Evolutionary conservation across 148 eudicot species (phyloP), one percentile per base, ranked within the genome.

Genomic region (Rheum nobile): DNA sequence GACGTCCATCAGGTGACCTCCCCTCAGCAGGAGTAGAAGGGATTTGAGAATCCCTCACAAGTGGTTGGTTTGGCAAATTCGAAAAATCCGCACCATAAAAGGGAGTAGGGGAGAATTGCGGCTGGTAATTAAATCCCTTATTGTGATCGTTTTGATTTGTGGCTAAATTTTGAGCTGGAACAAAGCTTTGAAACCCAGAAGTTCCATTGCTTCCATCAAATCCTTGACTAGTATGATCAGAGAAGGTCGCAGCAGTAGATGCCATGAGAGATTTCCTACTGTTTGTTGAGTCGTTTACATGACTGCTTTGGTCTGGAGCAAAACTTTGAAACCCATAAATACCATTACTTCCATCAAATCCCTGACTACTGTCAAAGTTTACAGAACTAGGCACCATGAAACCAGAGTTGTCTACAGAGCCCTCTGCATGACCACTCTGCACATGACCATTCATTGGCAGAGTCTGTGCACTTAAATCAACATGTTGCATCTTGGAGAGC

Each of bases 1-100:
- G 93, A 48, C 93, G 93, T 24, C 90, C 94, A 19, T 85, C 85
- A 59, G 93, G 83, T 76, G 93, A 88, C 54, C 96, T 86, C 75
- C 86, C 87, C 0, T 79, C 76, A 46, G 70, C 78, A 19, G 91
- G 80, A 72, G 47, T 73, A 79, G 74, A 74, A 57, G 87, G 75
- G 59, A 75, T 48, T 68, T 80, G 85, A 72, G 78, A 69, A 61
- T 80, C 74, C 43, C 74, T 76, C 70, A 83, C 88, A 76, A 71
- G 74, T 63, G 77, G 79, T 67, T 83, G 86, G 77, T 82, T 87
- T 21, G 88, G 61, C 71, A 71, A 77, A 70, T 63, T 80, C 8
- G 70, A 47, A 14, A 80, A 35, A 37, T 82, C 85, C 24, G 85
- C 82, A 65, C 48, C 82, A 65, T 72, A 73, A 74, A 76, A 79